A percentile compares a stretch with the other conserved stretches of the same genome.
phyloP scores from a whole-genome alignment of 805 yeast genomes.

The Cyberlindnera mrakii region DNA sequence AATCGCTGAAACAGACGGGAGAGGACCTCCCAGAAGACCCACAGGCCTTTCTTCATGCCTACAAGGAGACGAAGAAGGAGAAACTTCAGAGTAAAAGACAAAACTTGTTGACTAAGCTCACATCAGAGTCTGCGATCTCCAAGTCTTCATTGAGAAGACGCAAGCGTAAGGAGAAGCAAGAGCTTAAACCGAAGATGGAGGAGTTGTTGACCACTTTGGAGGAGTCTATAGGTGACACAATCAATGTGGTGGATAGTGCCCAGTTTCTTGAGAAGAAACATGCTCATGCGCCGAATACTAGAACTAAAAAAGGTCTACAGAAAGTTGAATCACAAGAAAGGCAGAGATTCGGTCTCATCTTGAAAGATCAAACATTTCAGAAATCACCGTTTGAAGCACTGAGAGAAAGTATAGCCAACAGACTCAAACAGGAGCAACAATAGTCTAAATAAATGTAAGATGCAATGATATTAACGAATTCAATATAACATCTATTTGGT shows the following conservation, averaged over 20 bases:
- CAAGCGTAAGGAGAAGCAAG: constrained; percentile 55
- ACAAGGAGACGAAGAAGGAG: constrained; percentile 47
- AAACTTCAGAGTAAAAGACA: constrained; percentile 37
- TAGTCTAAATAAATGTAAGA: not conserved
- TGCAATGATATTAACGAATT: not conserved
- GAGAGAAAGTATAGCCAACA: constrained; percentile 43
- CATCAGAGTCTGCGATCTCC: constrained; percentile 41
- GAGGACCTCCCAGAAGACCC: constrained; percentile 29
- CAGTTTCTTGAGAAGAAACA: constrained; percentile 16
- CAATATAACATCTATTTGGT: not conserved
- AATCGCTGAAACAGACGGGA: constrained; percentile 2
- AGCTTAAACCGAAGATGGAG: constrained; percentile 59
- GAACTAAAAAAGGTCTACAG: constrained; percentile 47
- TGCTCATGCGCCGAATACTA: constrained; percentile 46
- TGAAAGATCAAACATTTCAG: constrained; percentile 50
- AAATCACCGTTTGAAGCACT: constrained; percentile 60
- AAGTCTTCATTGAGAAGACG: constrained; percentile 62
- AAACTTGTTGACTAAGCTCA: constrained; percentile 33
- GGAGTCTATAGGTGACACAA: constrained; percentile 12
- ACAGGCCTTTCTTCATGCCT: constrained; percentile 45
- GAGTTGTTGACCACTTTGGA: constrained; percentile 54
- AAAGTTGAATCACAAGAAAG: constrained; percentile 53
- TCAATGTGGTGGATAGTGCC: constrained; percentile 17
- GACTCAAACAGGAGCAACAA: constrained; percentile 7
- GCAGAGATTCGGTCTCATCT: constrained; percentile 49